A percentile compares a stretch with the other conserved stretches of the same genome.
Evolutionary conservation across 176 grass and related monocot genomes (phyloP).

Genomic region (Guadua angustifolia): DNA sequence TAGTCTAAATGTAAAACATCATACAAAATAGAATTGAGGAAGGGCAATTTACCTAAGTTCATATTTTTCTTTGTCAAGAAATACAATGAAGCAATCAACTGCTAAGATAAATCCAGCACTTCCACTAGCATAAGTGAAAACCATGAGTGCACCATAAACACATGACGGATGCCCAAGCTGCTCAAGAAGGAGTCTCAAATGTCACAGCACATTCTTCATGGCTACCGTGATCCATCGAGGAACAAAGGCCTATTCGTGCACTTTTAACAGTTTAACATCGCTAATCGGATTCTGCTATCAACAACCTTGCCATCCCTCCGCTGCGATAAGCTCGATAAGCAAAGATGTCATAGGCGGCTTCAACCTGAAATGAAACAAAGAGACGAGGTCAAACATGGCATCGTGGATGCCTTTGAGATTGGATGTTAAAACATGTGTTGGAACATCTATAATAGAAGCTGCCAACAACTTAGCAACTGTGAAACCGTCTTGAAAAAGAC

Average conservation of each 20-base stretch:
- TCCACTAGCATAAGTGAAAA: slow-evolving; percentile 84
- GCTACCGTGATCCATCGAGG: slow-evolving; percentile 77
- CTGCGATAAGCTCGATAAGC: slow-evolving; percentile 84
- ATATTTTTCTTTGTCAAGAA: slow-evolving; percentile 95
- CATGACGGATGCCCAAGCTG: slow-evolving; percentile 76
- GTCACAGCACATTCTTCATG: slow-evolving; percentile 70
- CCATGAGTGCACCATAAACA: slow-evolving; percentile 82
- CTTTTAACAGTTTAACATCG: slow-evolving; percentile 87
- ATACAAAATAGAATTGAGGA: too few species aligned
- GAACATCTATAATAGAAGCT: slow-evolving; percentile 11
- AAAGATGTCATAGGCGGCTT: slow-evolving; percentile 90
- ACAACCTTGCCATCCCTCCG: slow-evolving; percentile 88
- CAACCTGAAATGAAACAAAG: slow-evolving; percentile 67
- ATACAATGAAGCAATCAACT: slow-evolving; percentile 86
- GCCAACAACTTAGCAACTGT: slow-evolving; percentile 24
- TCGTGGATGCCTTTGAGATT: not conserved
- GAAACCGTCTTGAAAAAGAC: slow-evolving; percentile 36
- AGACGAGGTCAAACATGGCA: slow-evolving; percentile 30
- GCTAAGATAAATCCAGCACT: slow-evolving; percentile 81
- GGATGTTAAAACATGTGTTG: slow-evolving; percentile 3
- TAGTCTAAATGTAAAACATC: too few species aligned
- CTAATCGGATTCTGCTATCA: slow-evolving; percentile 75
- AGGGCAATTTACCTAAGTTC: slow-evolving; percentile 67
- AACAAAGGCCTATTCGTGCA: slow-evolving; percentile 42
- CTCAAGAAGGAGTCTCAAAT: slow-evolving; percentile 65